Conservation (phyloP, 306 rosid genomes). For the Quercus dentata region DNA sequence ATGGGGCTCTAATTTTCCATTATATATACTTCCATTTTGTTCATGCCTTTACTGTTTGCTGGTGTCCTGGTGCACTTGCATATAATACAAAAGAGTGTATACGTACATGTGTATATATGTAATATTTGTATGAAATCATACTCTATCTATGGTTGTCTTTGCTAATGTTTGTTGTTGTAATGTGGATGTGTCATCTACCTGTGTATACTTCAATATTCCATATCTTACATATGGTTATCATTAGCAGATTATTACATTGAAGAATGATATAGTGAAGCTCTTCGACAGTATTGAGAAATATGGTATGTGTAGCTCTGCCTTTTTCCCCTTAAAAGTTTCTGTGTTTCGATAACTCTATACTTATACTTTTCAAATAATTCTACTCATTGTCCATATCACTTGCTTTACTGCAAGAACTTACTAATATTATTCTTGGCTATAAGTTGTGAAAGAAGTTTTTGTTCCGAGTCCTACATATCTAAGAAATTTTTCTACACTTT, state of each 20-base stretch:
- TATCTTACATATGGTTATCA: slow-evolving; percentile 26
- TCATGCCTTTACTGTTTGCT: neutral
- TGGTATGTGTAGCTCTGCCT: slow-evolving; percentile 57
- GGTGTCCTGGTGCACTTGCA: neutral
- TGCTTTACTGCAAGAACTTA: neutral
- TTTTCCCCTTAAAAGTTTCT: slow-evolving; percentile 3
- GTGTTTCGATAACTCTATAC: neutral
- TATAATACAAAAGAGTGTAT: neutral
- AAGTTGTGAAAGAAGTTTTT: neutral
- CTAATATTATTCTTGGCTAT: neutral
- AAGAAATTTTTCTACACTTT: neutral
- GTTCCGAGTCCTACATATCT: neutral
- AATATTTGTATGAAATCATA: neutral
- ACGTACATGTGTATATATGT: too few relatives aligned
- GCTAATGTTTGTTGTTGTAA: slow-evolving; percentile 6
- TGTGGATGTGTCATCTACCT: neutral
- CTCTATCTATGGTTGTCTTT: neutral
- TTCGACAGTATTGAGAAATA: slow-evolving; percentile 92
- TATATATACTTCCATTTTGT: neutral
- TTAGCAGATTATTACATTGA: slow-evolving; percentile 70
- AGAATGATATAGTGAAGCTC: slow-evolving; percentile 82
- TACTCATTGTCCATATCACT: neutral
- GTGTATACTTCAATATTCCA: neutral
- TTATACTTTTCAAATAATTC: neutral
- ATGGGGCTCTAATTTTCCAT: neutral